Percentiles rank a stretch among this genome's conserved stretches.
phyloP scores from a whole-genome alignment of 495 filamentous ascomycete genomes.

The Hypomontagnella submonticulosa region DNA sequence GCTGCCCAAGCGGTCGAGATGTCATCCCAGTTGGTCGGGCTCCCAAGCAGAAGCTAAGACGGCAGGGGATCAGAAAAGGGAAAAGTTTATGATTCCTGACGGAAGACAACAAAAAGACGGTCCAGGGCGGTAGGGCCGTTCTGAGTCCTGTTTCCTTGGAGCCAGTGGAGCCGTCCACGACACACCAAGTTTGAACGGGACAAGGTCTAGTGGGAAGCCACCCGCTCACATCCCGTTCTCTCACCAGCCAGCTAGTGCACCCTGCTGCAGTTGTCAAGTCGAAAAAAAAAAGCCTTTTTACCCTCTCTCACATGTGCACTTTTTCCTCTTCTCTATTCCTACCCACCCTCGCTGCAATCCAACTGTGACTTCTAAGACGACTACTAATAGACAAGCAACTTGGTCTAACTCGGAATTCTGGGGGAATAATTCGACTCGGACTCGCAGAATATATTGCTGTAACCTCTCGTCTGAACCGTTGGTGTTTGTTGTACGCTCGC shows the following conservation, averaged over 20 bases:
- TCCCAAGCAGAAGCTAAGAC: slow-evolving; percentile 28
- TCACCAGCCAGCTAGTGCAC: slow-evolving; percentile 33
- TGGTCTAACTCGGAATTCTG: slow-evolving; percentile 24
- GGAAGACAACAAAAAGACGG: slow-evolving; percentile 5
- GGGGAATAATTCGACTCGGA: slow-evolving; percentile 32
- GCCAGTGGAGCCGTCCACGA: slow-evolving; percentile 28
- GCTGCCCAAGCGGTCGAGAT: slow-evolving; percentile 39
- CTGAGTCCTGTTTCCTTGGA: slow-evolving; percentile 34
- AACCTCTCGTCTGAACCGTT: slow-evolving; percentile 29
- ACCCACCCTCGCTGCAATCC: slow-evolving; percentile 46
- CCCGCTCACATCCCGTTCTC: slow-evolving; percentile 37
- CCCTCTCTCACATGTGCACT: slow-evolving; percentile 28
- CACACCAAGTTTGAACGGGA: slow-evolving; percentile 28
- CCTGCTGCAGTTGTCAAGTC: slow-evolving; percentile 19
- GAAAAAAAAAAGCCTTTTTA: slow-evolving; percentile 20
- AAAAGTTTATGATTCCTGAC: slow-evolving; percentile 25
- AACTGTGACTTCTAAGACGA: slow-evolving; percentile 31
- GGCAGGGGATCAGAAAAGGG: slow-evolving; percentile 28
- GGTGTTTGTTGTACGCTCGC: slow-evolving; percentile 32
- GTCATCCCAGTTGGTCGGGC: slow-evolving; percentile 46
- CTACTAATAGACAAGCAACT: slow-evolving; percentile 36
- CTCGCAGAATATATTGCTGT: slow-evolving; percentile 40
- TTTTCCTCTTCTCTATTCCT: slow-evolving; percentile 28
- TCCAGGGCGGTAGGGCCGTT: slow-evolving; percentile 34
- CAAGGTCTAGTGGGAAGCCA: slow-evolving; percentile 33